Base-by-base conservation (phyloP, 2,329 filamentous ascomycete species). In the Sporothrix globosa region DNA sequence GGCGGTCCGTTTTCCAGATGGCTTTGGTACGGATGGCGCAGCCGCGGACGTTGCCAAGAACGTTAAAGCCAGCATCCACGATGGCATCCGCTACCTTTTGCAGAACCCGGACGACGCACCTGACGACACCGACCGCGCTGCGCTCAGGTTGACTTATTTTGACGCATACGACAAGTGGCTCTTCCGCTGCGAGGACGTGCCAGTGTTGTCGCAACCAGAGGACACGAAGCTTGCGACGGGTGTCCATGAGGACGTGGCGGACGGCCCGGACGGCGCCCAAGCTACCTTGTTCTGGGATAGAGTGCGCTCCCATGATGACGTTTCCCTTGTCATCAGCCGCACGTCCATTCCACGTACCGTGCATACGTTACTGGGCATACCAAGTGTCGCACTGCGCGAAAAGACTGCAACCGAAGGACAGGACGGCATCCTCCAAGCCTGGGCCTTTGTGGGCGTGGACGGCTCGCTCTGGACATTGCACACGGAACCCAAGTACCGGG, bases 361-460 rank as follows among this genome's bases (percentile, higher is more conserved):
- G 79, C 77, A 81, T 11, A 84, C 79, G 14, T 76, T 86, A 34
- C 74, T 79, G 71, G 76, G 77, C 27, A 79, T 85, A 54, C 85
- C 84, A 2, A 86, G 81, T 72, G 77, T 82, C 50, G 80, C 82
- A 1, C 78, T 88, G 24, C 83, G 83, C 6, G 69, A 70, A 7
- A n/a, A 13, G 68, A 21, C 39, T 2, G 50, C 27, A 2, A 3
- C 30, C 24, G 24, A 48, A 68, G 76, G 81, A 0, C 75, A 78
- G 1, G 81, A 85, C 21, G 82, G 81, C 0, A 83, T 79, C 1
- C 83, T 85, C 0, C 79, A 92, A 5, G 87, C 89, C 0, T 92
- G 90, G 90, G 86, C 84, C 0, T 91, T 92, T 67, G 76, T 87
- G 4, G 83, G 87, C 0, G 80, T 85, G 2, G 89, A 91, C 75